Evolutionary conservation across 2,329 filamentous ascomycete genomes (phyloP).

Genomic region (Thielaviopsis ethacetica): DNA sequence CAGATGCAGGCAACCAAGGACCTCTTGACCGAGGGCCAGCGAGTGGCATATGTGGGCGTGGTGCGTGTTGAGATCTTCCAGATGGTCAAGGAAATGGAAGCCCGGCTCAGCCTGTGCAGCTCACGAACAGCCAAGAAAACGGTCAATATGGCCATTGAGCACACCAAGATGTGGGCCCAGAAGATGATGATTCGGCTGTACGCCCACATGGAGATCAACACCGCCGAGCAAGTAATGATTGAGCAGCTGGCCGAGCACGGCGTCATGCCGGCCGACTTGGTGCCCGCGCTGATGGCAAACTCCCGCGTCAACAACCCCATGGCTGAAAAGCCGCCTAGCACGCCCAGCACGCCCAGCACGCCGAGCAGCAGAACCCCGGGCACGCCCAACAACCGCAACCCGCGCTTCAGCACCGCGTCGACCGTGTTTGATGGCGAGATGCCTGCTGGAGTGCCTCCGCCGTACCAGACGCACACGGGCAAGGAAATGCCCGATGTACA

Average conservation of each 20-base stretch:
- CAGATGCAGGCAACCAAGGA: constrained; percentile 96
- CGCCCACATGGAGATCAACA: constrained; percentile 87
- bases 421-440: constrained; percentile 23
- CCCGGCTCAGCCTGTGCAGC: constrained; percentile 15
- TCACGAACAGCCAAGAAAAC: constrained; percentile 57
- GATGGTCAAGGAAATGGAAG: constrained; percentile 55
- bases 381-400: not conserved
- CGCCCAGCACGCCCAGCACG: constrained; percentile 1
- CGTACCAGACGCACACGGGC: constrained; percentile 46
- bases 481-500: constrained; percentile 65
- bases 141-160: constrained; percentile 52
- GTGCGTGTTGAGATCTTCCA: constrained; percentile 64
- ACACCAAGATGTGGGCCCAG: constrained; percentile 88
- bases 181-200: constrained; percentile 97
- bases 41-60: constrained; percentile 88
- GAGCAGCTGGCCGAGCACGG: constrained; percentile 91
- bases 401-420: constrained; percentile 13
- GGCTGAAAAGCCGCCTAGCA: constrained; percentile 30
- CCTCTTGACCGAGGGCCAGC: constrained; percentile 83
- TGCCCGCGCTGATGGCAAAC: constrained; percentile 77
- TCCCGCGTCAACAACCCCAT: constrained; percentile 85
- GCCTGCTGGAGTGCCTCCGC: constrained; percentile 34
- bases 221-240: constrained; percentile 92
- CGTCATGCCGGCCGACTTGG: constrained; percentile 69
- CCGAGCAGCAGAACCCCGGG: too few relatives aligned